phyloP scores from a whole-genome alignment of 2,329 filamentous ascomycete species.

The Sclerotiophoma versabilis region DNA sequence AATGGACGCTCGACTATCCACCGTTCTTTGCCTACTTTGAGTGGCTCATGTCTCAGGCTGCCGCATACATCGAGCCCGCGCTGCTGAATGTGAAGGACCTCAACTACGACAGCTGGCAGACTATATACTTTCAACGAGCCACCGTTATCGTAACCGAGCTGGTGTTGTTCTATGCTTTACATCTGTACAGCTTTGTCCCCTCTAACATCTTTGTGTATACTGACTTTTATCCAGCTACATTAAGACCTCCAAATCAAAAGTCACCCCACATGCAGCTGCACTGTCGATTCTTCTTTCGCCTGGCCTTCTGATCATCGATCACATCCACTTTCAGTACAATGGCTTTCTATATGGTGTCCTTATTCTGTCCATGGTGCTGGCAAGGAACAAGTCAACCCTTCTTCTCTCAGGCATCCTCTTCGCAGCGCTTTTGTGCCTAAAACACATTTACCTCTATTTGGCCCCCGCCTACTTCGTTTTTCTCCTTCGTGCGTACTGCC shows the following conservation, averaged over 20 bases:
- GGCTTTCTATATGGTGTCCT: slow-evolving; percentile 93
- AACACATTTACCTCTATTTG: slow-evolving; percentile 97
- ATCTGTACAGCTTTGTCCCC: slow-evolving; percentile 61
- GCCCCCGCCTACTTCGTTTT: slow-evolving; percentile 96
- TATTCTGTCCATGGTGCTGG: slow-evolving; percentile 83
- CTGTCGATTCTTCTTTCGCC: slow-evolving; percentile 91
- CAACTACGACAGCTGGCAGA: slow-evolving; percentile 89
- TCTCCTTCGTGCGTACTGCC: slow-evolving; percentile 86
- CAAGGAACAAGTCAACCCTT: slow-evolving; percentile 75
- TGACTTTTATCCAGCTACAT: slow-evolving; percentile 66
- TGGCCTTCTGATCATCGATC: slow-evolving; percentile 94
- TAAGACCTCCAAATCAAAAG: slow-evolving; percentile 75
- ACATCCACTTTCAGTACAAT: slow-evolving; percentile 99
- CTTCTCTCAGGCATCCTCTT: slow-evolving; percentile 83
- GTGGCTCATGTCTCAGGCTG: slow-evolving; percentile 85
- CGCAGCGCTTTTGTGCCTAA: slow-evolving; percentile 86
- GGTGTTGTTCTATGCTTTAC: slow-evolving; percentile 81
- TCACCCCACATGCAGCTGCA: slow-evolving; percentile 82
- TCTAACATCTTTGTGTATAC: slow-evolving; percentile 1
- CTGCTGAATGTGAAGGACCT: slow-evolving; percentile 86
- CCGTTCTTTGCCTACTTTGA: slow-evolving; percentile 98
- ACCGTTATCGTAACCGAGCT: slow-evolving; percentile 88
- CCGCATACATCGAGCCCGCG: slow-evolving; percentile 75
- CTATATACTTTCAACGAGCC: slow-evolving; percentile 89
- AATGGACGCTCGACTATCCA: slow-evolving; percentile 99